Percentiles rank a stretch among this genome's conserved stretches.
Evolutionary conservation across 2,329 filamentous ascomycete genomes (phyloP).

Genomic region (Colletotrichum trifolii): DNA sequence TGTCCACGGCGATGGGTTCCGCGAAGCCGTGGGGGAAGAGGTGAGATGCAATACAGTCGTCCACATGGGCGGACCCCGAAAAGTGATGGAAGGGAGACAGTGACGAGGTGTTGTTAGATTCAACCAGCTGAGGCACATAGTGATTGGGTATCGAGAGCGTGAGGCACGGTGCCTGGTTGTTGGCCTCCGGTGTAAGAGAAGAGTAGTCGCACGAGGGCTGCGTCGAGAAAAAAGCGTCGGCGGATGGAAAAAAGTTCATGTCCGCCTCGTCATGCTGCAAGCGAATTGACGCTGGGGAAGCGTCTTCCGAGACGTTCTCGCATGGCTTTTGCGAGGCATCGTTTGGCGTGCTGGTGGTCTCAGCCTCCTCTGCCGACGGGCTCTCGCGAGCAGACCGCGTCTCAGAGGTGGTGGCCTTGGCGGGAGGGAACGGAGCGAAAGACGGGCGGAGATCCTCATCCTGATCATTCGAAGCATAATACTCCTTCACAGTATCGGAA

Average conservation of each 20-base stretch:
- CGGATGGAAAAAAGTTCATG: constrained; percentile 25
- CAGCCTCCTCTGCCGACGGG: constrained; percentile 15
- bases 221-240: constrained; percentile 25
- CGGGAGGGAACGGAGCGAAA: constrained; percentile 45
- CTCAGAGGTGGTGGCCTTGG: constrained; percentile 2
- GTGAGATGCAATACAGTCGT: constrained; percentile 17
- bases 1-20: constrained; percentile 36
- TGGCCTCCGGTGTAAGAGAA: constrained; percentile 18
- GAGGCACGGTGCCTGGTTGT: constrained; percentile 23
- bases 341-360: neutral
- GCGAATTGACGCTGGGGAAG: constrained; percentile 31
- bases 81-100: constrained; percentile 25
- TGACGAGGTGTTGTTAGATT: constrained; percentile 28
- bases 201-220: constrained; percentile 35
- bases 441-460: constrained; percentile 53
- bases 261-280: constrained; percentile 24
- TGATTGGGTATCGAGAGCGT: constrained; percentile 35
- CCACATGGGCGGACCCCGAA: constrained; percentile 21
- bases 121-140: constrained; percentile 24
- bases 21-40: constrained; percentile 12
- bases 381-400: constrained; percentile 3
- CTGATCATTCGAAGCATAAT: constrained; percentile 45
- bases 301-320: constrained; percentile 28
- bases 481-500: constrained; percentile 48
- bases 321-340: constrained; percentile 4